These are phyloP conservation scores for Cerrena zonata DNA, from an alignment of 1,284 basidiomycete species.

Conservation along the genomic window DNA sequence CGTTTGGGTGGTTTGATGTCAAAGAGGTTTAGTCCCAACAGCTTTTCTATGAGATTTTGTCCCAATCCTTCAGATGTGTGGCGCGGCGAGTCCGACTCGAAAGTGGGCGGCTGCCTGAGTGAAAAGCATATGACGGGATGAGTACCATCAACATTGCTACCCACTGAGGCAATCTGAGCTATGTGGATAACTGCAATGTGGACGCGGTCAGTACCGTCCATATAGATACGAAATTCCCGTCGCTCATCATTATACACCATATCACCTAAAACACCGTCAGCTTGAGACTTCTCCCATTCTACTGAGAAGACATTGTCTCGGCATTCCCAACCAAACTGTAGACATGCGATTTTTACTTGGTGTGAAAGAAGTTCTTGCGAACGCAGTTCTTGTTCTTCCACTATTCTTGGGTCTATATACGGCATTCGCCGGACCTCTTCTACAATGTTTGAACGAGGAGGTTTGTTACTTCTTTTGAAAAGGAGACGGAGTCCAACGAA, in stretches of 20 bases:
- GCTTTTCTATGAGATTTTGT: neutral
- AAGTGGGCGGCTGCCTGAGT: constrained; percentile 40
- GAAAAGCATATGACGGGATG: constrained; percentile 37
- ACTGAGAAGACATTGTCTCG: constrained; percentile 49
- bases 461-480: constrained; percentile 34
- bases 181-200: constrained; percentile 41
- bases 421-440: constrained; percentile 38
- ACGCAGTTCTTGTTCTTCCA: constrained; percentile 25
- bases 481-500: constrained; percentile 29
- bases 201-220: constrained; percentile 18
- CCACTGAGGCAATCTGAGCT: constrained; percentile 38
- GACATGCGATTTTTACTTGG: constrained; percentile 27
- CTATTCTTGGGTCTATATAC: constrained; percentile 38
- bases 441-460: constrained; percentile 32
- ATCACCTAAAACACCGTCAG: constrained; percentile 15
- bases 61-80: neutral
- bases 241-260: constrained; percentile 40
- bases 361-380: constrained; percentile 25
- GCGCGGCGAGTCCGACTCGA: constrained; percentile 28
- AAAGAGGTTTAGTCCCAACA: constrained; percentile 5
- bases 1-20: constrained; percentile 8
- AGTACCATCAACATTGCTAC: constrained; percentile 18
- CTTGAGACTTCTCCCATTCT: constrained; percentile 43
- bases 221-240: constrained; percentile 40
- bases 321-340: constrained; percentile 53